These are phyloP conservation scores for Fusarium foetens DNA, from an alignment of 2,329 filamentous ascomycete species.

Conservation along the genomic window DNA sequence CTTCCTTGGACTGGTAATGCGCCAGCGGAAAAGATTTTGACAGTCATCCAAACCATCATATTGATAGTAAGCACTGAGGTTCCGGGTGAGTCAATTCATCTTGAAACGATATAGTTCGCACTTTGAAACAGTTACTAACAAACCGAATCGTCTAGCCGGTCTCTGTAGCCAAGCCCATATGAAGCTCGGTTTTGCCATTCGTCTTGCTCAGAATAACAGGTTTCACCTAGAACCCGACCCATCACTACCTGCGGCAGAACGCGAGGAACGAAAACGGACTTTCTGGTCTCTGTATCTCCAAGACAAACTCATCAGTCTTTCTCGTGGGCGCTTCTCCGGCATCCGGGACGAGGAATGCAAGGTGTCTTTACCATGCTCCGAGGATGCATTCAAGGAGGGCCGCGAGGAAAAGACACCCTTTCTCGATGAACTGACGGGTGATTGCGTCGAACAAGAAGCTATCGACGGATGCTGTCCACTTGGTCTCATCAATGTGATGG, in stretches of 20 bases:
- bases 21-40: background rate
- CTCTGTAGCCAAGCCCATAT: slow-evolving; percentile 18
- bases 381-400: background rate
- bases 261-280: background rate
- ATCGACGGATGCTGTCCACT: background rate
- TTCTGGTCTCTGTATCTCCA: slow-evolving; percentile 9
- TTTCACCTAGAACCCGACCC: background rate
- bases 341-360: slow-evolving; percentile 17
- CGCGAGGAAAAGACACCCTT: background rate
- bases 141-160: background rate
- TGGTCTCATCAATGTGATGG: slow-evolving; percentile 3
- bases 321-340: slow-evolving; percentile 8
- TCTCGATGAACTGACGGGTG: background rate
- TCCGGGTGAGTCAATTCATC: background rate
- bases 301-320: slow-evolving; percentile 13
- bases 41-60: slow-evolving; percentile 10
- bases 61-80: slow-evolving; percentile 22
- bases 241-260: background rate
- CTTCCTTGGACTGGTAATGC: slow-evolving; percentile 15
- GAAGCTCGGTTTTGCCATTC: slow-evolving; percentile 17
- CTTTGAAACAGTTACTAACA: background rate
- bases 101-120: fast-evolving
- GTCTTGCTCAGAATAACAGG: slow-evolving; percentile 11
- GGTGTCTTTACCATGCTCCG: background rate
- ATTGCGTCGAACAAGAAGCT: slow-evolving; percentile 8